These are phyloP conservation scores for Suillus ampliporus DNA, from an alignment of 768 basidiomycete genomes.

Conservation along the genomic window DNA sequence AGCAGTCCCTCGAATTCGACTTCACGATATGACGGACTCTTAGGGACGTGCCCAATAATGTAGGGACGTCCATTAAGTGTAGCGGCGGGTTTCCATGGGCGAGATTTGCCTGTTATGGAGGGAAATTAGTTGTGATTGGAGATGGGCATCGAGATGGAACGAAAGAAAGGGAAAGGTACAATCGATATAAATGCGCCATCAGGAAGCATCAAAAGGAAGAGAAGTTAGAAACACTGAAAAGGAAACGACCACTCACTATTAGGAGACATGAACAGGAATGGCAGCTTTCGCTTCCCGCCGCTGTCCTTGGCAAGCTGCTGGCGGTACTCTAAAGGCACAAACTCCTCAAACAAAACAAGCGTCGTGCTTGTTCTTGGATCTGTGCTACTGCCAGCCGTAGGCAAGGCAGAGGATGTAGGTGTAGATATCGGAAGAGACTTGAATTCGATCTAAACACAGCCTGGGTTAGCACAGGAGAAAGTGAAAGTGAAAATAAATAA, in stretches of 20 bases:
- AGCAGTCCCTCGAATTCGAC: slow-evolving; percentile 83
- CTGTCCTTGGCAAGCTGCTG: slow-evolving; percentile 68
- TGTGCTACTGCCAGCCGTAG: slow-evolving; percentile 15
- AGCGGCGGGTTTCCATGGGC: slow-evolving; percentile 82
- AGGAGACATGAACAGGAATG: slow-evolving; percentile 65
- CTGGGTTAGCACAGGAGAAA: slow-evolving; percentile 12
- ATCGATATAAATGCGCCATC: neutral
- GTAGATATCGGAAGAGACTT: slow-evolving; percentile 66
- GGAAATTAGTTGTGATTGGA: neutral
- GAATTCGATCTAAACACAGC: slow-evolving; percentile 73
- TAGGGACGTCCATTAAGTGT: slow-evolving; percentile 83
- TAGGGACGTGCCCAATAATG: slow-evolving; percentile 61
- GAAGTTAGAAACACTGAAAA: slow-evolving; percentile 41
- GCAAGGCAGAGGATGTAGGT: slow-evolving; percentile 20
- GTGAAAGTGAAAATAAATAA: neutral
- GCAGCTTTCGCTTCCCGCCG: slow-evolving; percentile 63
- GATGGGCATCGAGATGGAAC: neutral
- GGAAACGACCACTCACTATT: slow-evolving; percentile 11
- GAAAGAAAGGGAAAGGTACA: neutral
- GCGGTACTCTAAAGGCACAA: slow-evolving; percentile 87
- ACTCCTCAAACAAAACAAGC: slow-evolving; percentile 90
- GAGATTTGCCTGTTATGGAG: slow-evolving; percentile 30
- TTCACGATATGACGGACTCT: slow-evolving; percentile 60
- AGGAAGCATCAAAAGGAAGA: neutral
- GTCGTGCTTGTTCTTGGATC: slow-evolving; percentile 79